phyloP scores from a whole-genome alignment of 1,284 basidiomycete genomes.

The Heterobasidion occidentale region DNA sequence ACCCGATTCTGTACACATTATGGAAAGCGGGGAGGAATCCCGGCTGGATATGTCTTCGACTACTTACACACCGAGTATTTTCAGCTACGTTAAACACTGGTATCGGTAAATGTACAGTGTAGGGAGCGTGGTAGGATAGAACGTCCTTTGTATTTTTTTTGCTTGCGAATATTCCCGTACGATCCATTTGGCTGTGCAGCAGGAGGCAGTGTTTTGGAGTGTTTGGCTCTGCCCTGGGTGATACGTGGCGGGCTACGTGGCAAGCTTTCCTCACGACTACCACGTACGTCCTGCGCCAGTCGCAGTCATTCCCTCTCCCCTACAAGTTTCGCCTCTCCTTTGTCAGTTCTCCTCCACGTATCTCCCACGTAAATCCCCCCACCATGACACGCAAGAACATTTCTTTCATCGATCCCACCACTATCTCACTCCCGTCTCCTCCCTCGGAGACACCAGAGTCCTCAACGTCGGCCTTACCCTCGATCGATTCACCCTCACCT shows the following conservation, averaged over 20 bases:
- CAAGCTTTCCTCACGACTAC: slow-evolving; percentile 11
- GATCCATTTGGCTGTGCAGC: slow-evolving; percentile 12
- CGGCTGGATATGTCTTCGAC: too few species aligned
- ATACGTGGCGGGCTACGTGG: slow-evolving; percentile 11
- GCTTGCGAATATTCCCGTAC: neutral
- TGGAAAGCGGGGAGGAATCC: neutral
- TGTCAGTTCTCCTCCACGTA: slow-evolving; percentile 1
- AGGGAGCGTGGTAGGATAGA: neutral
- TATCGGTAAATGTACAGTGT: neutral
- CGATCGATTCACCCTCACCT: neutral
- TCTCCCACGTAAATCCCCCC: slow-evolving; percentile 1
- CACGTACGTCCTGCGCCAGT: slow-evolving; percentile 13
- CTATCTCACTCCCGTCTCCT: slow-evolving; percentile 29
- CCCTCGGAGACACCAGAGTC: slow-evolving; percentile 17
- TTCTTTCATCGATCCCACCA: slow-evolving; percentile 29
- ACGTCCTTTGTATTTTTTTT: neutral
- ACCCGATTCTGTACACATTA: neutral
- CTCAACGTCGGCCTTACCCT: slow-evolving; percentile 6
- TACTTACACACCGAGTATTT: neutral
- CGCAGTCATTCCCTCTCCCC: slow-evolving; percentile 6
- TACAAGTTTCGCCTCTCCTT: neutral
- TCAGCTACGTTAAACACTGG: neutral
- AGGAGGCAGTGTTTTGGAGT: neutral
- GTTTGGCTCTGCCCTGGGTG: slow-evolving; percentile 2
- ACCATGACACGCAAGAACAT: slow-evolving; percentile 7